Evolutionary conservation across 306 rosid species (phyloP), one percentile per base, ranked within the genome.

Genomic region (Sicyos baderoa): DNA sequence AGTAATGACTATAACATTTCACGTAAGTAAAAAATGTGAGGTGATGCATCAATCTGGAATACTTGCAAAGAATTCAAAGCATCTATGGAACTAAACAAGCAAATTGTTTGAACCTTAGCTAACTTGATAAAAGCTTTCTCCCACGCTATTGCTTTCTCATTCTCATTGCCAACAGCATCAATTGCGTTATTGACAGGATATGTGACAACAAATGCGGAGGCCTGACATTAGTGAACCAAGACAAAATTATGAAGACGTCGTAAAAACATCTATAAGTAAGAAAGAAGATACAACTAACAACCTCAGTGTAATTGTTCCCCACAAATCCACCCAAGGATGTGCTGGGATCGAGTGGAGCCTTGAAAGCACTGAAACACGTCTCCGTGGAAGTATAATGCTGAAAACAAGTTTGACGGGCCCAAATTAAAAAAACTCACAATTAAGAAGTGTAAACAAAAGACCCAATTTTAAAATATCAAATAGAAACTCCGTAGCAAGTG

Each of bases 261-360:
- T 19, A 44, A 64, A 64, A 44, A 64, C 35, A 44, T 0, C 25
- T 12, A 21, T 2, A 64, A 62, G 59, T 25, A 61, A 71, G 76
- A 73, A 72, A 16, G 53, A 48, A 76, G 52, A 73, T 73, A 74
- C 78, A 25, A 25, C 29, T 25, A 25, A 25, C 1, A 80, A 92
- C 97, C 92, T 92, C 91, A 18, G 95, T 83, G 82, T 80, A 89
- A 76, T 89, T 92, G 79, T 86, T 86, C 71, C 96, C 97, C 64
- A 85, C 80, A 81, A 84, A 92, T 78, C 97, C 97, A 82, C 97
- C 97, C 74, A 92, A 77, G 62, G 93, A 90, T 44, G 92, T 86
- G 81, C 87, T 83, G 68, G 97, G 97, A 68, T 92, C 97, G 67
- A 92, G 97, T 44, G 97, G 97, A 58, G 87, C 97, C 86, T 89